phyloP scores from a whole-genome alignment of 2,329 filamentous ascomycete species.

The Cladosporium sp. region DNA sequence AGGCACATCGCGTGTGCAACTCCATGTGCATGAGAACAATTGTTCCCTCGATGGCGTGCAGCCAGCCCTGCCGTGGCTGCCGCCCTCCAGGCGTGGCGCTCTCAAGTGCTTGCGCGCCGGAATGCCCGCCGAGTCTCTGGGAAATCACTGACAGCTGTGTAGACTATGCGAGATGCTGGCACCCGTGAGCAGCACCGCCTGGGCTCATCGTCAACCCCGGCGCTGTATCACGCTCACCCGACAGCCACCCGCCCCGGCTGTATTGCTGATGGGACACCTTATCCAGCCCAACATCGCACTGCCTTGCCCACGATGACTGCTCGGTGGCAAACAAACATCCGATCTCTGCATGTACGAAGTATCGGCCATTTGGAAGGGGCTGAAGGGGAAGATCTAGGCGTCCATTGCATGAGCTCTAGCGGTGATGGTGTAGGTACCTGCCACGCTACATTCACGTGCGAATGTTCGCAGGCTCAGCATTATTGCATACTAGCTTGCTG shows the following conservation, averaged over 20 bases:
- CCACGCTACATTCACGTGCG: background rate
- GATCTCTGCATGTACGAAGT: background rate
- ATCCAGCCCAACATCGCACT: slow-evolving; percentile 5
- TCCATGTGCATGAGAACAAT: slow-evolving; percentile 2
- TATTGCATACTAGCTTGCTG: background rate
- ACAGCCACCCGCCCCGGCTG: slow-evolving; percentile 8
- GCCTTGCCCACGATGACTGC: background rate
- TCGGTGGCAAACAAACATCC: background rate
- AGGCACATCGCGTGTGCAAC: background rate
- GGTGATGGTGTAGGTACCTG: background rate
- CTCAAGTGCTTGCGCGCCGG: background rate
- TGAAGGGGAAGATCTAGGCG: background rate
- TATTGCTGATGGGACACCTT: background rate
- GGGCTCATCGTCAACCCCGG: slow-evolving; percentile 1
- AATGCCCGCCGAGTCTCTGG: slow-evolving; percentile 15
- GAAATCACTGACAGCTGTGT: background rate
- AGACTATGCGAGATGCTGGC: background rate
- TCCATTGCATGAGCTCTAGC: background rate
- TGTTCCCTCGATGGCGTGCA: slow-evolving; percentile 6
- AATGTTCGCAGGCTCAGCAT: background rate
- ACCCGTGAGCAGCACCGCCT: slow-evolving; percentile 9
- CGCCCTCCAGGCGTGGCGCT: background rate
- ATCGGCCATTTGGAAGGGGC: background rate
- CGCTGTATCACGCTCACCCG: slow-evolving; percentile 4
- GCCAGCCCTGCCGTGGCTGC: background rate